Base-by-base conservation (phyloP, 2,329 filamentous ascomycete genomes). In the Podosphaera leucotricha region DNA sequence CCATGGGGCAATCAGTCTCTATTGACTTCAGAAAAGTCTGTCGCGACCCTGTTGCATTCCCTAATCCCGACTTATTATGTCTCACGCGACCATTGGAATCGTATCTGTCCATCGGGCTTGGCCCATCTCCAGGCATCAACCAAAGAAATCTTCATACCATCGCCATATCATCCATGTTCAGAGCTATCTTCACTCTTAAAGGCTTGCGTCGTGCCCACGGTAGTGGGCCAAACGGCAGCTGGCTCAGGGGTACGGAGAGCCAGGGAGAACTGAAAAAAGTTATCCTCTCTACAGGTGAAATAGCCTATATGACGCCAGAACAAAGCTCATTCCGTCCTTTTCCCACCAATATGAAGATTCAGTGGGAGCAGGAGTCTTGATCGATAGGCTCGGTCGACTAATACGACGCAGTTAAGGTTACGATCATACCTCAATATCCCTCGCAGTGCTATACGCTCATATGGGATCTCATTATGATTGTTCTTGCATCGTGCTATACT, bases 101-200 rank as follows among this genome's bases (percentile, higher is more conserved):
- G 0, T 84, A 86, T 57, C 66, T 80, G 47, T 68, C 73, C 57
- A 75, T 76, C 50, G 71, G 71, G 11, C 62, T 67, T 0, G 78
- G 77, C 0, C 67, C 75, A 3, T 72, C 80, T 52, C 63, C 68
- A 2, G 75, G 71, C 47, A 63, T 83, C 0, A 77, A 76, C 1
- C 65, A 65, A 21, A n/a, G 15, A n/a, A 69, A 75, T 15, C 66
- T 71, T 11, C 72, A 67, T 54, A 66, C 74, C 48, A 64, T 73
- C 1, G 76, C 73, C 0, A 61, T 85, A 46, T 71, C 72, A 0
- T 71, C 48, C 2, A 53, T 57, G 47, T 54, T 57, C 38, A 55
- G 52, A 46, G 47, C 44, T 1, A 46, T 57, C 0, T 52, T 54
- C 38, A 47, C 50, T 1, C 33, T 57, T 18, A 52, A 51, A 22